Percentiles rank a stretch among this genome's conserved stretches.
These are phyloP conservation scores for Exophiala phaeomuriformis DNA, from an alignment of 2,329 filamentous ascomycete species.

Conservation along the genomic window DNA sequence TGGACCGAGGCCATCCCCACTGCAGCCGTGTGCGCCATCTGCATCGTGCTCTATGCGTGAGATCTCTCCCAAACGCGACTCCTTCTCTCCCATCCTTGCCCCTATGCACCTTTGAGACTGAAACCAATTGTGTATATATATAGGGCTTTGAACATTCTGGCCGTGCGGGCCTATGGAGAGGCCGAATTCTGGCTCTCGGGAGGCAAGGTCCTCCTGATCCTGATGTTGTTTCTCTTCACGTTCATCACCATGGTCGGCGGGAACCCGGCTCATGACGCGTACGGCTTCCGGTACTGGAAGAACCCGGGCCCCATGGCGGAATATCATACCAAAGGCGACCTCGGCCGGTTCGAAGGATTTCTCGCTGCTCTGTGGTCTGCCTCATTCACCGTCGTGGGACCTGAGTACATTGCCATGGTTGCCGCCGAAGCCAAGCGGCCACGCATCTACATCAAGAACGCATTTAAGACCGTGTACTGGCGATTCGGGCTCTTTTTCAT, in stretches of 20 bases:
- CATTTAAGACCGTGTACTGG: slow-evolving; percentile 68
- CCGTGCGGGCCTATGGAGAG: slow-evolving; percentile 63
- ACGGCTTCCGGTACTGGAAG: slow-evolving; percentile 61
- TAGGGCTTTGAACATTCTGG: slow-evolving; percentile 56
- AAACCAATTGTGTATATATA: not conserved
- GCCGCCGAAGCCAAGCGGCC: slow-evolving; percentile 64
- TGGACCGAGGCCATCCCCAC: slow-evolving; percentile 36
- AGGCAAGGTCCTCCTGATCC: slow-evolving; percentile 45
- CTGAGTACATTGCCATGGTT: slow-evolving; percentile 54
- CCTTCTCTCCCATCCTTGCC: not conserved
- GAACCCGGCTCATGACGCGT: slow-evolving; percentile 61
- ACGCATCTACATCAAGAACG: slow-evolving; percentile 59
- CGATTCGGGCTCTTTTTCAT: slow-evolving; percentile 68
- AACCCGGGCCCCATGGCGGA: slow-evolving; percentile 58
- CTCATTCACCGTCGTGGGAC: slow-evolving; percentile 58
- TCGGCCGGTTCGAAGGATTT: slow-evolving; percentile 48
- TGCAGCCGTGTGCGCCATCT: slow-evolving; percentile 34
- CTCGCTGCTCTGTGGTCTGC: slow-evolving; percentile 66
- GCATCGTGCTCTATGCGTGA: slow-evolving; percentile 36
- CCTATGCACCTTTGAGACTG: not conserved
- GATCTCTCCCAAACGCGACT: slow-evolving; percentile 12
- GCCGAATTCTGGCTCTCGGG: slow-evolving; percentile 62
- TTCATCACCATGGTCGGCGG: slow-evolving; percentile 75
- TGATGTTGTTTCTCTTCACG: slow-evolving; percentile 54
- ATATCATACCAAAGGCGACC: slow-evolving; percentile 52